A percentile compares a stretch with the other conserved stretches of the same genome.
Conservation (phyloP, 805 yeast species). For the Candida maltosa region DNA sequence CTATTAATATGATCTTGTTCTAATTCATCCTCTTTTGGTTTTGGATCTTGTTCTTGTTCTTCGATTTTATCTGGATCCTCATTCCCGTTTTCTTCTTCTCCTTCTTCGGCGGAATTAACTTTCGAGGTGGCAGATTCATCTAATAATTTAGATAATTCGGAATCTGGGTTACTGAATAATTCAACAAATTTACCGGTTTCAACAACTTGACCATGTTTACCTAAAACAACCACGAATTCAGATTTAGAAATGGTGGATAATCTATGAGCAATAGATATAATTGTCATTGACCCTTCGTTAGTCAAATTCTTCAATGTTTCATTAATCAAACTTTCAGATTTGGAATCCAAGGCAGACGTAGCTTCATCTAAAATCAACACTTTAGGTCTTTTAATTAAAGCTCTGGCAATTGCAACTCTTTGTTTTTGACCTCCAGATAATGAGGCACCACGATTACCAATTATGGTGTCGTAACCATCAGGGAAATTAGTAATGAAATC, state of each 20-base stretch:
- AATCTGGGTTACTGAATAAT: constrained; percentile 36
- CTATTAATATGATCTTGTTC: constrained; percentile 21
- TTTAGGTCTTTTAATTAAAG: constrained; percentile 63
- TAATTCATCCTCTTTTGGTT: constrained; percentile 19
- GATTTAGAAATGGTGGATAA: constrained; percentile 44
- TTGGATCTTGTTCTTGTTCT: constrained; percentile 10
- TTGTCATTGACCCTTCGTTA: constrained; percentile 37
- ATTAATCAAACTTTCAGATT: constrained; percentile 44
- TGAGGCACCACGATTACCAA: constrained; percentile 58
- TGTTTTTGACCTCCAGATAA: constrained; percentile 78
- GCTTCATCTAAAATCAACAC: constrained; percentile 68
- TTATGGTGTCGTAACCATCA: constrained; percentile 54
- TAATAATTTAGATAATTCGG: constrained; percentile 38
- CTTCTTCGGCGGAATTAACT: too few species aligned
- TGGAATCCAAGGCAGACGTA: constrained; percentile 60
- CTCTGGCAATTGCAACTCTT: constrained; percentile 73
- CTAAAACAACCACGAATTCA: constrained; percentile 40
- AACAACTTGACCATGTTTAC: constrained; percentile 38
- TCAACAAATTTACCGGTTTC: constrained; percentile 39
- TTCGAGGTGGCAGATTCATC: constrained; percentile 37
- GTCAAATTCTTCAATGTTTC: constrained; percentile 39
- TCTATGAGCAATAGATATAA: constrained; percentile 43
- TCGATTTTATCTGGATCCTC: neutral
- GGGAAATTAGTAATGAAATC: constrained; percentile 56
- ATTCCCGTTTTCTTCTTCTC: constrained; percentile 10